Percentiles rank a stretch among this genome's conserved stretches.
These are phyloP conservation scores for Botrytis tulipae DNA, from an alignment of 2,329 filamentous ascomycete genomes.

Conservation along the genomic window DNA sequence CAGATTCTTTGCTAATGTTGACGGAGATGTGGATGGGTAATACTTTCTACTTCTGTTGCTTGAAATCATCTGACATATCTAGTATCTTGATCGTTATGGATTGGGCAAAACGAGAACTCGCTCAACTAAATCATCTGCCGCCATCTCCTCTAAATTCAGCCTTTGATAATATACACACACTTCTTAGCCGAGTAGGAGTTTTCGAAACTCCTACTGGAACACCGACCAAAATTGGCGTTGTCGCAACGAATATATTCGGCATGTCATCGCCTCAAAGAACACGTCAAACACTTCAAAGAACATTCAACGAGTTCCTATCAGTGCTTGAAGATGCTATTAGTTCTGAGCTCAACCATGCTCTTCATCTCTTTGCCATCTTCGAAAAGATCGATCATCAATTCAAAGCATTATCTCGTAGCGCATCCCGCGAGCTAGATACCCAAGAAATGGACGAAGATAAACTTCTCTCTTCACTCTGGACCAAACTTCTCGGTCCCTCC, in stretches of 20 bases:
- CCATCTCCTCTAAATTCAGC: conserved; percentile 65
- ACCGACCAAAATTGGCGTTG: conserved; percentile 66
- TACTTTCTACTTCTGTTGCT: conserved; percentile 31
- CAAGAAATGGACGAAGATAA: conserved; percentile 81
- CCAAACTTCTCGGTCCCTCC: conserved; percentile 74
- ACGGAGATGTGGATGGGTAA: conserved; percentile 84
- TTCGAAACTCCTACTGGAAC: conserved; percentile 54
- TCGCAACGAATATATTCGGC: conserved; percentile 74
- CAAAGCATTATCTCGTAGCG: conserved; percentile 79
- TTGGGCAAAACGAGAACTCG: conserved; percentile 85
- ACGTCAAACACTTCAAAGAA: conserved; percentile 75
- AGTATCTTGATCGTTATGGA: conserved; percentile 94
- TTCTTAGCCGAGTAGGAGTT: conserved; percentile 64
- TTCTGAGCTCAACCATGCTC: conserved; percentile 76
- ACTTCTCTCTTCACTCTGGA: conserved; percentile 81
- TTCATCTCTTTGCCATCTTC: conserved; percentile 83
- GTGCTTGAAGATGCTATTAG: conserved; percentile 88
- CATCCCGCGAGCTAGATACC: conserved; percentile 76
- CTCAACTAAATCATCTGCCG: conserved; percentile 61
- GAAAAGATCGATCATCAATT: conserved; percentile 90
- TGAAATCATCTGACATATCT: conserved; percentile 29
- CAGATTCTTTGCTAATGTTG: conserved; percentile 88
- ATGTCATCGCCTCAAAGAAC: conserved; percentile 78
- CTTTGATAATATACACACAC: conserved; percentile 79
- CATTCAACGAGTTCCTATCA: conserved; percentile 82